A percentile compares a stretch with the other conserved stretches of the same genome.
phyloP scores from a whole-genome alignment of 148 eudicot genomes.

The Chenopodium berlandieri region DNA sequence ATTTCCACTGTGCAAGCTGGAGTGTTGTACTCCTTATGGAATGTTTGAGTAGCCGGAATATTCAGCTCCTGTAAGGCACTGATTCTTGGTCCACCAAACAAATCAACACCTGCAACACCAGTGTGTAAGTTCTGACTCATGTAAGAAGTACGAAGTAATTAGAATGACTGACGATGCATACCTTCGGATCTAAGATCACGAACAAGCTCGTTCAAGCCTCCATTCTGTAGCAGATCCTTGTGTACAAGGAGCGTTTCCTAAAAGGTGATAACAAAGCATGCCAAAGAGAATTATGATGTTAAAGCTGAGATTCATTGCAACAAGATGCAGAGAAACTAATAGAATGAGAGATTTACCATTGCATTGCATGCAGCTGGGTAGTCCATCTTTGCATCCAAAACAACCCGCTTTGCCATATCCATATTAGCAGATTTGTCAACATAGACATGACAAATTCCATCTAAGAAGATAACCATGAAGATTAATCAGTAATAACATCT shows the following conservation, averaged over 20 bases:
- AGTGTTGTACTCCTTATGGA: conserved; percentile 83
- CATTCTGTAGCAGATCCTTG: conserved; percentile 61
- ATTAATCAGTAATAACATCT: conserved; percentile 17
- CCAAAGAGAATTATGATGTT: background rate
- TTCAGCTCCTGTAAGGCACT: conserved; percentile 49
- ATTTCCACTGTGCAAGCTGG: conserved; percentile 90
- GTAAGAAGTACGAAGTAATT: background rate
- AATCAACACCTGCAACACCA: conserved; percentile 57
- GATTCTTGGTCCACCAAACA: conserved; percentile 83
- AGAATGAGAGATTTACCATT: conserved; percentile 50
- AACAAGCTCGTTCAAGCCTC: conserved; percentile 53
- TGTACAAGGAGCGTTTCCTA: conserved; percentile 98
- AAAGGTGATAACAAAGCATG: background rate
- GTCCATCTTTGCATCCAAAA: conserved; percentile 83
- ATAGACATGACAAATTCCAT: conserved; percentile 96
- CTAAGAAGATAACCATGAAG: conserved; percentile 37
- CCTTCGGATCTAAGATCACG: conserved; percentile 73
- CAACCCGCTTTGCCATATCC: conserved; percentile 79
- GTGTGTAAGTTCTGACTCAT: conserved; percentile 4
- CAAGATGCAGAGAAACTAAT: conserved; percentile 1
- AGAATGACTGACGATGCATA: conserved; percentile 7
- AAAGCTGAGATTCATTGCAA: background rate
- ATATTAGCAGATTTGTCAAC: conserved; percentile 86
- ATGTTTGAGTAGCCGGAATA: conserved; percentile 60
- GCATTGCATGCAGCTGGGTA: conserved; percentile 99